Percentiles rank a stretch among this genome's conserved stretches.
phyloP scores from a whole-genome alignment of 371 early-diverging fungal genomes.

The Apophysomyces variabilis region DNA sequence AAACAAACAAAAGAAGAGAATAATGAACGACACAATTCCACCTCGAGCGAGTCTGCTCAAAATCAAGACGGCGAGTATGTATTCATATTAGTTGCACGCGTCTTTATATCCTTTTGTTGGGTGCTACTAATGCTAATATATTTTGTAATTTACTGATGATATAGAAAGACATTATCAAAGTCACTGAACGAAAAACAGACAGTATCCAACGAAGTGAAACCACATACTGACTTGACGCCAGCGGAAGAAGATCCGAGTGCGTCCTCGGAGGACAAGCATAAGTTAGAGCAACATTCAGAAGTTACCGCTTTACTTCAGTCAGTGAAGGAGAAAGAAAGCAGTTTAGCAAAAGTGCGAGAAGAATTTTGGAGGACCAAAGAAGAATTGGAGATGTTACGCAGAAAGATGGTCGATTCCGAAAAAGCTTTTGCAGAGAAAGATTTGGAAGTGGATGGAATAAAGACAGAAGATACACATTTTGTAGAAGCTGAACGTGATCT shows the following conservation, averaged over 20 bases:
- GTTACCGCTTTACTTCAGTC: background rate
- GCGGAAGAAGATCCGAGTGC: background rate
- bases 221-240: background rate
- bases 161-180: no score
- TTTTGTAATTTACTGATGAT: no score
- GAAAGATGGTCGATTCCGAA: background rate
- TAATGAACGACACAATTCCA: background rate
- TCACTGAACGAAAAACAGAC: no score
- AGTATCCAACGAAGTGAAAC: background rate
- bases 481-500: background rate
- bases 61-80: background rate
- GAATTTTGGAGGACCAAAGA: background rate
- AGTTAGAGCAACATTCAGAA: background rate
- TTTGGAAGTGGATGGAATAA: background rate
- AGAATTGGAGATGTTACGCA: background rate
- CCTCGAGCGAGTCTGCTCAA: background rate
- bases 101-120: no score
- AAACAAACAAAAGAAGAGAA: background rate
- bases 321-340: background rate
- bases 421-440: background rate
- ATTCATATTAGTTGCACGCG: background rate
- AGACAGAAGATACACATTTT: background rate
- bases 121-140: no score
- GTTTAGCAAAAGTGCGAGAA: background rate
- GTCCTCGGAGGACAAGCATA: background rate